Evolutionary conservation across 768 basidiomycete species (phyloP), one percentile per base, ranked within the genome.

Genomic region (Dentipellis sp.): DNA sequence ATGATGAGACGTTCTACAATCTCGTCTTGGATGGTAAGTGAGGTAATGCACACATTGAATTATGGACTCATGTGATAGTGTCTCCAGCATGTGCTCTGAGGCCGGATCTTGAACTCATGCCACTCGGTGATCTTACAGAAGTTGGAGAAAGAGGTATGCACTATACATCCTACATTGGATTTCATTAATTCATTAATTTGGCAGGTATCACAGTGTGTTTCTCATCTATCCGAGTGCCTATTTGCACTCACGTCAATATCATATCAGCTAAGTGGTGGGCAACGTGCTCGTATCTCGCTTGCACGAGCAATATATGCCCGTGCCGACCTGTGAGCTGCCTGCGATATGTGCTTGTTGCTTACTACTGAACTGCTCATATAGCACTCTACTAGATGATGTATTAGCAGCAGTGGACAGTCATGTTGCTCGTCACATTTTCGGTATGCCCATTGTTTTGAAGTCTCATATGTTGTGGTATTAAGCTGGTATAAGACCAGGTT

Each of bases 251-350:
- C 37, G 10, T 53, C 34, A 16, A 1, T 37, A 14, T 50, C 48
- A 11, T 21, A 46, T 19, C 55, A 88, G 83, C 67, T 91, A 57
- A 88, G 86, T 61, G 91, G 92, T 38, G 92, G 92, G 0, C 89
- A 94, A 66, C 81, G 88, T 14, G 89, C 91, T 52, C 82, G 91
- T 29, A 77, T 94, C 7, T 80, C 87, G 12, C 74, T 97, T 9
- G 95, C 95, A 6, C 76, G 94, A 34, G 91, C 91, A 2, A 88
- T 95, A 0, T 97, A 97, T 69, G 84, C 92, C 3, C 79, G 94
- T 47, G 92, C 94, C 1, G 94, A 98, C 67, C 67, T 97, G 80
- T 92, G 62, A 64, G 82, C 69, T 5, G 14, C 23, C 23, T 37
- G 39, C 17, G 11, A 7, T 29, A 5, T 3, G 34, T 36, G 14